phyloP scores from a whole-genome alignment of 177 flowering plant genomes.

The Telopea speciosissima region DNA sequence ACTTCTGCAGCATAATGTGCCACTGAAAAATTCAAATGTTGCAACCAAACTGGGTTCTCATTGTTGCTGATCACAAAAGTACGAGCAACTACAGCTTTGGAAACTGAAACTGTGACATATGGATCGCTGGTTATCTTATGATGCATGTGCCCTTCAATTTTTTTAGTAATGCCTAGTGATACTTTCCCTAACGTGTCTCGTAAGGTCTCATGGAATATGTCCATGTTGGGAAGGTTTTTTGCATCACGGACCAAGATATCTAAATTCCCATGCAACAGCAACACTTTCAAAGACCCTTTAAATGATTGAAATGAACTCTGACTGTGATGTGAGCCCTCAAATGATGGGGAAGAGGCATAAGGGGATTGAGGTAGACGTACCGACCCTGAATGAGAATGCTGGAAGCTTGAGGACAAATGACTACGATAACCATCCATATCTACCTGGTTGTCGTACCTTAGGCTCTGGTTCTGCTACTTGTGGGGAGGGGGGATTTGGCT shows the following conservation, averaged over 20 bases:
- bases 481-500: conserved; percentile 23
- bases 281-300: conserved; percentile 36
- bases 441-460: conserved; percentile 16
- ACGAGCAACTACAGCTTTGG: conserved; percentile 56
- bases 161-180: conserved; percentile 21
- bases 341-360: conserved; percentile 13
- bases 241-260: conserved; percentile 66
- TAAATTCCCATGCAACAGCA: conserved; percentile 63
- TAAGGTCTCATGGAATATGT: conserved; percentile 47
- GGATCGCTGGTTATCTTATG: conserved; percentile 66
- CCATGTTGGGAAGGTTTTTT: conserved; percentile 77
- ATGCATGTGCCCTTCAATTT: conserved; percentile 35
- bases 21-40: conserved; percentile 66
- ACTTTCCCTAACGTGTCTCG: conserved; percentile 38
- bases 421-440: conserved; percentile 39
- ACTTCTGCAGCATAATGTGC: conserved; percentile 67
- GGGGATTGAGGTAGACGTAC: conserved; percentile 14
- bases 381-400: conserved; percentile 21
- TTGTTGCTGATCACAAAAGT: conserved; percentile 59
- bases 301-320: conserved; percentile 32
- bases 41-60: conserved; percentile 73
- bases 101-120: conserved; percentile 51
- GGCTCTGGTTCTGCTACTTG: conserved; percentile 21
- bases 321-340: conserved; percentile 33
- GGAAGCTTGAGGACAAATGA: conserved; percentile 35